phyloP scores from a whole-genome alignment of 2,329 filamentous ascomycete genomes.

The Penicillium vulpinum region DNA sequence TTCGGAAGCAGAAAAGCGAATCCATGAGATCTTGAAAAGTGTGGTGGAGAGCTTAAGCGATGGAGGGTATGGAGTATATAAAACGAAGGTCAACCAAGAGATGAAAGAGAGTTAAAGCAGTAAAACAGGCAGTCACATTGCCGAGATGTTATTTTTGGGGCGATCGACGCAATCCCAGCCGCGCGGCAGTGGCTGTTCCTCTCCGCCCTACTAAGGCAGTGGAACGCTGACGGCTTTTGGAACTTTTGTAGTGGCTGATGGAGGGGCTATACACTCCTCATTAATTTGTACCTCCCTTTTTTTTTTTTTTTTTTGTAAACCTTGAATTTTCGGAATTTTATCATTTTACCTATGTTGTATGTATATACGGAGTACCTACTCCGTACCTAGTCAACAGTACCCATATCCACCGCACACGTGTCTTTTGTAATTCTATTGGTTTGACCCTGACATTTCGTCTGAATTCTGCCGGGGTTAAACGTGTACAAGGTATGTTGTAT shows the following conservation, averaged over 20 bases:
- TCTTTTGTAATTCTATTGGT: too few species aligned
- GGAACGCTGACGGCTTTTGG: not conserved
- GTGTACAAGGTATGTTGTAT: too few species aligned
- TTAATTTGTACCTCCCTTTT: too few species aligned
- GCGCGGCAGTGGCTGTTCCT: conserved; percentile 19
- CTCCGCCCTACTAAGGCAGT: not conserved
- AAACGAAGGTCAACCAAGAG: not conserved
- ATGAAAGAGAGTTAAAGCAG: conserved; percentile 6
- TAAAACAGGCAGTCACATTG: conserved; percentile 23
- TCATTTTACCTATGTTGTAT: too few species aligned
- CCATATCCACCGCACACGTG: too few species aligned
- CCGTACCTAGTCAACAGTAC: too few species aligned
- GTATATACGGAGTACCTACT: too few species aligned
- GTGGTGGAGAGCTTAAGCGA: not conserved
- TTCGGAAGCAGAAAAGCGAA: not conserved
- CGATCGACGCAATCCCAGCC: conserved; percentile 25
- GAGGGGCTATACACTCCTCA: too few species aligned
- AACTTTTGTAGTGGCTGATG: not conserved
- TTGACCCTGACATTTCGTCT: too few species aligned
- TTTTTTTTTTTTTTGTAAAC: too few species aligned
- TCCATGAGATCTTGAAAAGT: not conserved
- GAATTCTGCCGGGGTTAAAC: too few species aligned
- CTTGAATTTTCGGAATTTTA: too few species aligned
- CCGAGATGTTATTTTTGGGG: conserved; percentile 25
- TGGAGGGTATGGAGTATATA: not conserved